These are phyloP conservation scores for Fusarium sacchari DNA, from an alignment of 2,329 filamentous ascomycete species.

Conservation along the genomic window DNA sequence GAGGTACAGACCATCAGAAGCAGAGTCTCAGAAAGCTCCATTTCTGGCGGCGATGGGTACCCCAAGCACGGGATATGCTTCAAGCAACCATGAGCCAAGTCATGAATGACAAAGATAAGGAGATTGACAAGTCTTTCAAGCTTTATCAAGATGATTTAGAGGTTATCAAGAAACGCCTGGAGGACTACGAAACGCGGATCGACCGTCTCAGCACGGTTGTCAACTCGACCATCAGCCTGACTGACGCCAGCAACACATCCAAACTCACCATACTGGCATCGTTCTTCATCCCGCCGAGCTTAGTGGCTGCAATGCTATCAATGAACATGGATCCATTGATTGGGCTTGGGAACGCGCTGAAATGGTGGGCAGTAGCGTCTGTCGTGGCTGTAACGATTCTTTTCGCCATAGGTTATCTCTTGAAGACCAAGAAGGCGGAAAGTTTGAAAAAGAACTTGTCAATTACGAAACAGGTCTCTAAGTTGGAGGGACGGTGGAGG, in stretches of 20 bases:
- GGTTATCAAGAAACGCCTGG: background rate
- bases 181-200: background rate
- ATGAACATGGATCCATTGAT: background rate
- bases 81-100: background rate
- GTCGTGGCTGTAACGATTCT: background rate
- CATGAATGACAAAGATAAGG: rapidly evolving
- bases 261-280: background rate
- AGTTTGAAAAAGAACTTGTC: background rate
- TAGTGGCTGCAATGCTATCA: background rate
- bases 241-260: background rate
- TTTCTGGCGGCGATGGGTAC: background rate
- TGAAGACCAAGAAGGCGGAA: background rate
- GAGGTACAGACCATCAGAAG: background rate
- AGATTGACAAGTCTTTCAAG: background rate
- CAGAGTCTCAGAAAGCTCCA: background rate
- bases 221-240: background rate
- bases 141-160: background rate
- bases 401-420: background rate
- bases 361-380: background rate
- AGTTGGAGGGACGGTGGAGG: background rate
- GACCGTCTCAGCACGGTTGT: background rate
- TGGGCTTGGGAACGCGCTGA: background rate
- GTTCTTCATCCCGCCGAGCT: background rate
- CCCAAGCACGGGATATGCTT: background rate
- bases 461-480: background rate